These are phyloP conservation scores for Fraxinus cuspidata DNA, from an alignment of 257 asterid species.

Conservation along the genomic window DNA sequence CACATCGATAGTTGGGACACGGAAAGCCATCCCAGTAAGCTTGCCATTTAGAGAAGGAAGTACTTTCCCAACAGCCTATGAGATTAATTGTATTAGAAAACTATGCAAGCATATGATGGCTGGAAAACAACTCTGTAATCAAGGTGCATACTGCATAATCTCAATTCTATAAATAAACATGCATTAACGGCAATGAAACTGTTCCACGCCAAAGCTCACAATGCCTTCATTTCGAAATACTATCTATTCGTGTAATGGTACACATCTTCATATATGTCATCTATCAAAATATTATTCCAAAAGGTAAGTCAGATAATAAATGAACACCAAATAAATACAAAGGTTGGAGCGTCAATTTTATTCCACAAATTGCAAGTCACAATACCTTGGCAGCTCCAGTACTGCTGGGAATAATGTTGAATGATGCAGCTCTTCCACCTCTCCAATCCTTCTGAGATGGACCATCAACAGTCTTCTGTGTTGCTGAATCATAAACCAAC, in stretches of 20 bases:
- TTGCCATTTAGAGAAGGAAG: constrained; percentile 62
- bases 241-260: too few relatives aligned
- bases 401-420: constrained; percentile 35
- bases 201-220: too few relatives aligned
- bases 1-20: constrained; percentile 62
- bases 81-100: too few relatives aligned
- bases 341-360: neutral
- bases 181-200: too few relatives aligned
- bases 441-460: constrained; percentile 39
- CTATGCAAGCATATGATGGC: too few relatives aligned
- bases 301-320: too few relatives aligned
- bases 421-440: constrained; percentile 36
- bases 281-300: too few relatives aligned
- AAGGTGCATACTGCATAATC: too few relatives aligned
- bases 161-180: too few relatives aligned
- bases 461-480: constrained; percentile 39
- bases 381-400: constrained; percentile 38
- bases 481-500: constrained; percentile 20
- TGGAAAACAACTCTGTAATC: too few relatives aligned
- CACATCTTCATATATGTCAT: neutral
- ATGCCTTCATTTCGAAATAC: too few relatives aligned
- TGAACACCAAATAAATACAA: too few relatives aligned
- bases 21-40: constrained; percentile 67
- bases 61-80: constrained; percentile 60
- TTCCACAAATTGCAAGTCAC: neutral